Evolutionary conservation across 129 eudicot species (phyloP).

Genomic region (Scalesia atractyloides): DNA sequence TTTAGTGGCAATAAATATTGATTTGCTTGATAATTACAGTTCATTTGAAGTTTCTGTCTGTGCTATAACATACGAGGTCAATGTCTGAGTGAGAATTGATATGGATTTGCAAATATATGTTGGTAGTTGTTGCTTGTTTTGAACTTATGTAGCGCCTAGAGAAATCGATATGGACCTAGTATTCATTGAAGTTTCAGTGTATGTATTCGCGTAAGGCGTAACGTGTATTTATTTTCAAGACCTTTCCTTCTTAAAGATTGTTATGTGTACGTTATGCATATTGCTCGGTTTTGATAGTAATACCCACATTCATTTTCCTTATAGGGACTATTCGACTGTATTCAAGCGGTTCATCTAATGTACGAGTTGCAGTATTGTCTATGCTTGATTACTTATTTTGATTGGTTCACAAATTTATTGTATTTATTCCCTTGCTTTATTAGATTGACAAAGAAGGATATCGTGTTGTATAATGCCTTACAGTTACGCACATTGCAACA

Average conservation of each 20-base stretch:
- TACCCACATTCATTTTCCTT: neutral
- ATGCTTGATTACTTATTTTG: neutral
- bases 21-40: conserved; percentile 1
- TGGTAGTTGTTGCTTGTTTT: neutral
- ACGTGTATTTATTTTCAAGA: conserved; percentile 13
- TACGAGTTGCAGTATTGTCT: neutral
- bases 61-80: neutral
- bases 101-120: conserved; percentile 7
- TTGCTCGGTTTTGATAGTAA: neutral
- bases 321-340: neutral
- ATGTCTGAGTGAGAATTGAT: neutral
- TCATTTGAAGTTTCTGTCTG: neutral
- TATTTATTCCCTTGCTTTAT: conserved; percentile 15
- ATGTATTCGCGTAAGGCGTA: neutral
- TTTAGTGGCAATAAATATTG: neutral
- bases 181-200: conserved; percentile 7
- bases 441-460: conserved; percentile 1
- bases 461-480: neutral
- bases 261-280: conserved; percentile 6
- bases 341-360: neutral
- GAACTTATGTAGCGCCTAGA: neutral
- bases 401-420: neutral
- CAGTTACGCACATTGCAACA: neutral
- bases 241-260: conserved; percentile 20
- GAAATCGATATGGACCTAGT: neutral